Base-by-base conservation (phyloP, 768 basidiomycete genomes). In the Amyloporia xantha region DNA sequence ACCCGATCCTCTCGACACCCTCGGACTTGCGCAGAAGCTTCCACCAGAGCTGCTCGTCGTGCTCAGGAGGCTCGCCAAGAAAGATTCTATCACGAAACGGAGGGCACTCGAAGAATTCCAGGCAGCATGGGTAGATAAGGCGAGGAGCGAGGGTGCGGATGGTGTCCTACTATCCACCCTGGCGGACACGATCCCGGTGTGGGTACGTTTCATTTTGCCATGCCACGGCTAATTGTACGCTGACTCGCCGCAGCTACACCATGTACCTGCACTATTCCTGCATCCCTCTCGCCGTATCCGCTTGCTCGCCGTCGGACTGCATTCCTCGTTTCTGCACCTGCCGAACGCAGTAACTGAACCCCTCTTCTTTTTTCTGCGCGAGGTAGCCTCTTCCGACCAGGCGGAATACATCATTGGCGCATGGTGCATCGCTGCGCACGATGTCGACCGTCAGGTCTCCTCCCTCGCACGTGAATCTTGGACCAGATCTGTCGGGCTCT, bases 31-130 rank as follows among this genome's bases (percentile, higher is more conserved):
- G 2, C 79, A 80, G 58, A 68, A 70, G 11, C 66, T 96, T 3
- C 89, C 90, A 0, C 77, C 92, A 1, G 91, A 92, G 23, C 71
- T 98, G 19, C 73, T 93, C 5, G 80, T 97, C 41, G 77, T 92
- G 2, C 73, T 97, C 46, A 71, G 91, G 42, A 77, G 79, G 54
- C 71, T 98, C 44, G 82, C 78, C 23, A 98, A 98, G 77, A 95
- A 95, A 70, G 91, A 94, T 49, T 76, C 77, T 23, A 76, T 91
- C 24, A 97, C 95, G 1, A 86, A 89, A 65, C 68, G 75, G 19
- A 81, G 84, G 58, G 94, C 91, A 0, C 68, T 97, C 53, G 93
- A 96, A 60, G 94, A 95, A 51, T 66, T 98, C 24, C 76, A 79
- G 56, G 61, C 68, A 6, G 74, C 63, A 1, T 91, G 87, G 86